Evolutionary conservation across 129 eudicot species (phyloP), one percentile per base, ranked within the genome.

Genomic region (Arctium minus): DNA sequence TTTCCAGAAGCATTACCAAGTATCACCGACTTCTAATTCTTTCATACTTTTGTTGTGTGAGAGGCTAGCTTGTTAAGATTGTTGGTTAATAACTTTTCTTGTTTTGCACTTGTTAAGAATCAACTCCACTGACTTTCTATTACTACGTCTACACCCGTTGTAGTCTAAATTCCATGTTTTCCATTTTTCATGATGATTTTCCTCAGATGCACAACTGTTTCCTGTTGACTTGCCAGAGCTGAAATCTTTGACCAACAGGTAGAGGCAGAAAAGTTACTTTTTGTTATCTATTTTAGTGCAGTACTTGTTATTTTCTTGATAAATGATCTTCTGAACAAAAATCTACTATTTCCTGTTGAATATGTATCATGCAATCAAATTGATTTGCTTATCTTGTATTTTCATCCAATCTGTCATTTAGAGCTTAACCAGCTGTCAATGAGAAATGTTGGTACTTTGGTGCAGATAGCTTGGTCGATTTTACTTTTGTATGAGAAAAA

Each of bases 211-310:
- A 83, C 99, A 93, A 86, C 89, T 93, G 65, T 73, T 96, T 27
- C 97, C 98, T 39, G 89, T 96, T 82, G 98, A 96, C 48, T 84
- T 96, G 87, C 97, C 95, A 32, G 99, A 93, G 93, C 86, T 96
- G 74, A 85, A 91, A 77, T 88, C 92, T 77, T 88, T 93, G 86
- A 90, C 94, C 78, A 88, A 85, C 82, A 93, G 99, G 97, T 93
- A 91, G 6, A 73, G 76, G 50, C 69, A 64, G 62, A 72, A 76
- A 15, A 38, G 30, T 64, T 77, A 29, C 11, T 12, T 72, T 64
- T n/a, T 76, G 75, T 60, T 33, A 22, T 81, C 65, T 56, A 22
- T 78, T 40, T 6, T 72, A 15, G 71, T 78, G 74, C 35, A 8
- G 38, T 75, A 10, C 33, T 32, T 38, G 17, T 33, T 22, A 13